Evolutionary conservation across 345 rosid genomes (phyloP), one percentile per base, ranked within the genome.

Genomic region (Rhizophora apiculata): DNA sequence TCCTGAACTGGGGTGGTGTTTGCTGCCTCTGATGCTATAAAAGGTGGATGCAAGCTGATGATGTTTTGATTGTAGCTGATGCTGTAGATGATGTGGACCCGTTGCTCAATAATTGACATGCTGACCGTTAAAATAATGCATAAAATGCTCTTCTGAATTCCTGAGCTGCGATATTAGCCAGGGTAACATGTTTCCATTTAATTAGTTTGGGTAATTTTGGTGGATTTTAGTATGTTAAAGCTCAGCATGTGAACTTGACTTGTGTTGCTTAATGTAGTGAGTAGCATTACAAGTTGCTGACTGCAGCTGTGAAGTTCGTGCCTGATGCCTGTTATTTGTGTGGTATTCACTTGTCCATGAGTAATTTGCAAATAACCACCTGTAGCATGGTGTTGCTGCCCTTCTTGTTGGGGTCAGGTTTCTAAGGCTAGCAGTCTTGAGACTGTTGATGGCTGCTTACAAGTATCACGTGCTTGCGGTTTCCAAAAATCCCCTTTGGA

Each of bases 11-110:
- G 71, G 78, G 58, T 59, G 60, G 68, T 73, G 73, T 81, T 71
- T 73, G 85, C 83, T 73, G 85, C 83, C 29, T 62, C 77, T 79
- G 76, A 72, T 69, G 82, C 58, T 60, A 57, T 8, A 21, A 55
- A 22, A 13, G 59, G 29, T 22, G 29, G 29, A 55, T 22, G 6
- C 29, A 10, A 55, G 30, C 15, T 55, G 30, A 55, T 21, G 6
- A 13, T 8, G 59, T 55, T 22, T 22, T 55, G 22, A 8, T 26
- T 13, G 59, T 55, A 55, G 59, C 59, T 55, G 59, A 55, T 55
- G 59, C 59, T 55, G 59, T 55, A 26, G 27, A 55, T 22, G 59
- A 55, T 21, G 59, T 55, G 59, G 59, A 22, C 30, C 59, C 22
- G 29, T 55, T 22, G 21, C 59, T 21, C 59, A 55, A 55, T 55